Percentiles rank a stretch among this genome's conserved stretches.
These are phyloP conservation scores for Vitis rotundifolia DNA, from an alignment of 164 flowering plant genomes.

Conservation along the genomic window DNA sequence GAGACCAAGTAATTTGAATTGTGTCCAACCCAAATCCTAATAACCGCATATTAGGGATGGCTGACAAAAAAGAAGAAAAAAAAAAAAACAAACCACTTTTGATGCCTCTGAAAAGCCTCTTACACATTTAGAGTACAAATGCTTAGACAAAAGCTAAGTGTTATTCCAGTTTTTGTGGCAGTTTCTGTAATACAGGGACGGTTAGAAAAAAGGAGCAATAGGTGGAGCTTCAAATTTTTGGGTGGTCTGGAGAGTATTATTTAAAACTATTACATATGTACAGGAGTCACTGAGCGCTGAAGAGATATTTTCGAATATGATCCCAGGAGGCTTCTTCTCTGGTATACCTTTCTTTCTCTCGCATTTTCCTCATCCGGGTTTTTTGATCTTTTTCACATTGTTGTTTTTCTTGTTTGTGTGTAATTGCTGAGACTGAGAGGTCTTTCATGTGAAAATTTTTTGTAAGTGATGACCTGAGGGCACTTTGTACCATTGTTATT, in stretches of 20 bases:
- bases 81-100: not conserved
- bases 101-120: not conserved
- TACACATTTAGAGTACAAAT: not conserved
- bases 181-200: not conserved
- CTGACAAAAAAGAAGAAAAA: not conserved
- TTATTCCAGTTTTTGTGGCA: not conserved
- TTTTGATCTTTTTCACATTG: not conserved
- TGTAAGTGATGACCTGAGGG: constrained; percentile 4
- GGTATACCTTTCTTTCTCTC: not conserved
- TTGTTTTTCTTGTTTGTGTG: not conserved
- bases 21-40: not conserved
- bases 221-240: constrained; percentile 31
- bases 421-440: not conserved
- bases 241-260: constrained; percentile 12
- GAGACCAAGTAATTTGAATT: constrained; percentile 6
- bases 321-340: constrained; percentile 1
- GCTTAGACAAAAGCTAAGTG: constrained; percentile 9
- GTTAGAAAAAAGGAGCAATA: constrained; percentile 6
- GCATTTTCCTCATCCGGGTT: not conserved
- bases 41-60: constrained; percentile 1
- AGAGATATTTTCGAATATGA: constrained; percentile 1
- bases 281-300: constrained; percentile 13
- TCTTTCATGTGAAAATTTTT: not conserved
- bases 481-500: not conserved
- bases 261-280: constrained; percentile 4